A percentile compares a stretch with the other conserved stretches of the same genome.
phyloP scores from a whole-genome alignment of 2,329 filamentous ascomycete species.

The Pseudogymnoascus sp. region DNA sequence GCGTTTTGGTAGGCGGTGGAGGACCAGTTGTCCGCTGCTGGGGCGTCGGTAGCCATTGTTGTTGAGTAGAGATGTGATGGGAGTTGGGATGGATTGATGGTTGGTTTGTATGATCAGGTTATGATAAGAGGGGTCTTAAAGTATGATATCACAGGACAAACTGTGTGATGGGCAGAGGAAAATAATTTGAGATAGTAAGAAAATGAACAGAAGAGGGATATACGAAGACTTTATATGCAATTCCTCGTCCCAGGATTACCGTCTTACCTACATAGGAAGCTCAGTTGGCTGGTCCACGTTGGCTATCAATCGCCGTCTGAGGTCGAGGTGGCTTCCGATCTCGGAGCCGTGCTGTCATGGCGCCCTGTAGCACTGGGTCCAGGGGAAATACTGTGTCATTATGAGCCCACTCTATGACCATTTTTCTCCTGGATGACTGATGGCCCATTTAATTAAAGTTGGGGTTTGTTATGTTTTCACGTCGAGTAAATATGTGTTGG shows the following conservation, averaged over 20 bases:
- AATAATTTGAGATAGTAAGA: neutral
- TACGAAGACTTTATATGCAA: neutral
- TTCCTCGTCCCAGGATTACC: neutral
- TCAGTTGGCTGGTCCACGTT: neutral
- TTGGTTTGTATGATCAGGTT: neutral
- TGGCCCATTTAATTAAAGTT: neutral
- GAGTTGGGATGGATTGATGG: neutral
- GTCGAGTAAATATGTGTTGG: neutral
- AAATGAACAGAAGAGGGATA: neutral
- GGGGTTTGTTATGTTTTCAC: neutral
- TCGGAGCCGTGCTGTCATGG: neutral
- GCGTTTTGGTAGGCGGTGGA: constrained; percentile 46
- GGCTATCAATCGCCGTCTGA: neutral
- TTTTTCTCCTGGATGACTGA: neutral
- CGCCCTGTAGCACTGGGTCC: neutral
- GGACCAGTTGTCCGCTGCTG: neutral
- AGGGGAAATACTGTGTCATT: neutral
- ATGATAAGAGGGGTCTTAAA: neutral
- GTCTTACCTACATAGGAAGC: neutral
- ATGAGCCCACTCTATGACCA: neutral
- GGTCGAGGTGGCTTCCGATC: neutral
- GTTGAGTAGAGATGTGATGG: neutral
- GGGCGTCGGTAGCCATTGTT: neutral
- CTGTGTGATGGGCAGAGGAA: neutral
- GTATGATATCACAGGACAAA: neutral